Conservation (phyloP, 2,329 filamentous ascomycete species). For the Sporothrix variecibatus region DNA sequence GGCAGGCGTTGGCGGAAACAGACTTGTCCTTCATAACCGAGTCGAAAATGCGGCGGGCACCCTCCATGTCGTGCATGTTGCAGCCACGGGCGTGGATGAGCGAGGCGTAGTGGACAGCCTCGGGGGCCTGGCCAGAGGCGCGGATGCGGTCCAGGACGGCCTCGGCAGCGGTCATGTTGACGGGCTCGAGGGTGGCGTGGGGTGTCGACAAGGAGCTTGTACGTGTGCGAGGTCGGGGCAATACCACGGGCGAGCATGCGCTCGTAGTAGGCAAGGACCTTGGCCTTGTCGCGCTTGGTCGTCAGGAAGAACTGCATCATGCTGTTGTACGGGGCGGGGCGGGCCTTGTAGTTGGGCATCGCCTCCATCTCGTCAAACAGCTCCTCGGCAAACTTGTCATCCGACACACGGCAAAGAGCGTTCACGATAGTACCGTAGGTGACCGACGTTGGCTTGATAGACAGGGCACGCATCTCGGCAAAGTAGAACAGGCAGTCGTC, state of each 20-base stretch:
- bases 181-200: conserved; percentile 87
- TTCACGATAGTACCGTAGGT: conserved; percentile 99
- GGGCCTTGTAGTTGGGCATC: conserved; percentile 98
- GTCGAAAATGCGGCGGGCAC: conserved; percentile 80
- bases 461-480: conserved; percentile 89
- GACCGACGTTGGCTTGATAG: conserved; percentile 93
- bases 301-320: conserved; percentile 99
- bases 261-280: conserved; percentile 92
- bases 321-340: conserved; percentile 96
- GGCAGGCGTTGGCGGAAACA: conserved; percentile 74
- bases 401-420: conserved; percentile 92
- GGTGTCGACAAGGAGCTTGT: conserved; percentile 95
- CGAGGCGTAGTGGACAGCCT: conserved; percentile 93
- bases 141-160: conserved; percentile 78
- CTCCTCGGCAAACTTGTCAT: conserved; percentile 96
- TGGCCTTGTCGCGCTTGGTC: conserved; percentile 91
- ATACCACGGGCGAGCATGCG: conserved; percentile 89
- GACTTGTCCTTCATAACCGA: conserved; percentile 68
- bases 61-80: conserved; percentile 85
- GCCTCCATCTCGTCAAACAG: conserved; percentile 99
- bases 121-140: conserved; percentile 70
- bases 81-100: conserved; percentile 96
- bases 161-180: conserved; percentile 86
- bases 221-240: conserved; percentile 89
- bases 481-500: conserved; percentile 99